These are phyloP conservation scores for Fraxinus floribunda DNA, from an alignment of 305 asterid species.

Conservation along the genomic window DNA sequence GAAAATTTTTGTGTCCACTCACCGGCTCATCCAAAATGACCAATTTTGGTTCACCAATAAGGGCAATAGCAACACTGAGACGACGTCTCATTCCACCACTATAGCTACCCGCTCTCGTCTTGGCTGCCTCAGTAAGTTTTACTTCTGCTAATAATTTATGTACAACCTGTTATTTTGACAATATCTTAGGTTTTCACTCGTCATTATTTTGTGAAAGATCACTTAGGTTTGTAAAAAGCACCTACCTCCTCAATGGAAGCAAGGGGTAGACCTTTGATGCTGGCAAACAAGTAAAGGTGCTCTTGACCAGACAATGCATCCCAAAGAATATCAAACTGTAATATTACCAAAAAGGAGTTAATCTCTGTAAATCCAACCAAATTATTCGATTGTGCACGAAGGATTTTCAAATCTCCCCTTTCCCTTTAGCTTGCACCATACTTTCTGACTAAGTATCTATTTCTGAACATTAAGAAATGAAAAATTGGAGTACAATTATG, in stretches of 20 bases:
- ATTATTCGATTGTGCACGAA: neutral
- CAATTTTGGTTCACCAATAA: slow-evolving; percentile 90
- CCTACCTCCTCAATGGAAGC: slow-evolving; percentile 55
- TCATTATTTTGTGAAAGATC: neutral
- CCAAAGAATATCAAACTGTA: slow-evolving; percentile 91
- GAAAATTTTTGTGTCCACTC: slow-evolving; percentile 24
- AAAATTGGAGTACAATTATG: slow-evolving; percentile 14
- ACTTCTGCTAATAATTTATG: slow-evolving; percentile 69
- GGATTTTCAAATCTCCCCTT: slow-evolving; percentile 5
- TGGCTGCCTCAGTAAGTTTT: slow-evolving; percentile 64
- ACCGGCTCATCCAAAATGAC: slow-evolving; percentile 94
- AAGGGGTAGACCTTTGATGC: slow-evolving; percentile 74
- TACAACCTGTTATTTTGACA: slow-evolving; percentile 50
- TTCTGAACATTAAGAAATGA: slow-evolving; percentile 1
- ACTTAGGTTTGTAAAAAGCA: slow-evolving; percentile 23
- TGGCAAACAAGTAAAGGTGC: slow-evolving; percentile 85
- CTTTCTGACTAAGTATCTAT: neutral
- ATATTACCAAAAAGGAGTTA: slow-evolving; percentile 27
- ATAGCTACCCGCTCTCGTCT: slow-evolving; percentile 73
- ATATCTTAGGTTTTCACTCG: neutral
- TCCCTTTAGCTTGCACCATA: slow-evolving; percentile 6
- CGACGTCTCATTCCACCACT: slow-evolving; percentile 99
- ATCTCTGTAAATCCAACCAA: slow-evolving; percentile 11
- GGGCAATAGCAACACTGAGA: slow-evolving; percentile 90
- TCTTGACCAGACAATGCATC: slow-evolving; percentile 85